Evolutionary conservation across 495 filamentous ascomycete genomes (phyloP), one percentile per base, ranked within the genome.

Genomic region (Trichoderma asperelloides): DNA sequence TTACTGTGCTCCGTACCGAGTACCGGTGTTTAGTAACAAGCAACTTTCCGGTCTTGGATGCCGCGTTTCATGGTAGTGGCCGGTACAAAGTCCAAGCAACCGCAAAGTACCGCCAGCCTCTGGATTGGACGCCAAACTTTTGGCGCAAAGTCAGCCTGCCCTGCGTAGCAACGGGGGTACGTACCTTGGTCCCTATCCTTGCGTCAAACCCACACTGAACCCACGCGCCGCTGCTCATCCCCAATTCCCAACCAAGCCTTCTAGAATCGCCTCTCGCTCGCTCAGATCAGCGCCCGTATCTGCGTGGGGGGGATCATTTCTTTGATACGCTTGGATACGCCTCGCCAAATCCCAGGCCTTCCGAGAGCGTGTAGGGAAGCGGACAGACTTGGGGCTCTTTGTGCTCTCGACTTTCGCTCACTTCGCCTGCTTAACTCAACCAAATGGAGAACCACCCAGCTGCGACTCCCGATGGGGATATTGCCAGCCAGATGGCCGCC

Each of bases 401-500:
- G 43, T 12, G 11, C 49, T 55, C 43, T 47, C 3, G 3, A 21
- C 18, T 51, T n/a, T 51, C 27, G 25, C 8, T 16, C 27, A 3
- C 27, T 13, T 30, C 21, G 23, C 55, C n/a, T 55, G 15, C 13
- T 18, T 23, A 2, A 37, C 33, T 37, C 33, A 13, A 60, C 8
- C 62, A 6, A 6, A 64, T 64, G 62, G 62, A 64, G 13, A 39
- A 41, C 1, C 30, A 64, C 16, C 9, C 62, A 2, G 3, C 62
- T 4, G 12, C 62, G 33, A 16, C 62, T 9, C 30, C 30, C 7
- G 40, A 64, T 33, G 30, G 12, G 62, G 62, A 25, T 16, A 30
- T 33, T 68, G 28, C 65, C 45, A 49, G 70, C 69, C 45, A 70
- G 70, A 23, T 65, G 60, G 27, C 25, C 25, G 64, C 68, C 70